A percentile compares a stretch with the other conserved stretches of the same genome.
Conservation (phyloP, 202 grass and related monocot species). For the Elaeis oleifera region DNA sequence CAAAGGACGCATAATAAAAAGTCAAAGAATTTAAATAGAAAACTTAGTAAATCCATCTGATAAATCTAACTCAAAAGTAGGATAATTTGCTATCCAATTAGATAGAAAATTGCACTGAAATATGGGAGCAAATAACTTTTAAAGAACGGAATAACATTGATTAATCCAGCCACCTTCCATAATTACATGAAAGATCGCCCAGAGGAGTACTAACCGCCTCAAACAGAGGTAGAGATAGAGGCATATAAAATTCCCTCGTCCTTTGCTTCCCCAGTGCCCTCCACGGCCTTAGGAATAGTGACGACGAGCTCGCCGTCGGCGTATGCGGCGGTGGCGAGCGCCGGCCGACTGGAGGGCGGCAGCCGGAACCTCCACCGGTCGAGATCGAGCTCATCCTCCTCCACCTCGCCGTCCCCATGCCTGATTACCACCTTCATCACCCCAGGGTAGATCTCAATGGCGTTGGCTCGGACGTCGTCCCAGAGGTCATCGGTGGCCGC, state of each 20-base stretch:
- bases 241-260: neutral
- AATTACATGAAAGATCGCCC: neutral
- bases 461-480: constrained; percentile 40
- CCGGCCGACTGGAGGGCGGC: constrained; percentile 65
- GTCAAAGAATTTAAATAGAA: too few relatives aligned
- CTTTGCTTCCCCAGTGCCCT: neutral
- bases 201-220: neutral
- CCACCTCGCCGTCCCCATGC: constrained; percentile 9
- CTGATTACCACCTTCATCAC: constrained; percentile 78
- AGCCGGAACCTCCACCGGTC: constrained; percentile 90
- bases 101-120: too few relatives aligned
- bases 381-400: constrained; percentile 55
- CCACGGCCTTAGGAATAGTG: constrained; percentile 56
- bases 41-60: too few relatives aligned
- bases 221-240: neutral
- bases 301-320: constrained; percentile 72
- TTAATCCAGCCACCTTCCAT: neutral
- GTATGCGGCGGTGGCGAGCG: constrained; percentile 79
- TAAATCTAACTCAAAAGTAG: too few relatives aligned
- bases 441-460: constrained; percentile 84
- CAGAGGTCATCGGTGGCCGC: constrained; percentile 45
- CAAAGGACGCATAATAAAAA: too few relatives aligned
- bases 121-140: too few relatives aligned
- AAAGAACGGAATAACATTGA: too few relatives aligned
- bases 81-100: too few relatives aligned